These are phyloP conservation scores for Saturnispora kantuleensis DNA, from an alignment of 805 yeast species.

Conservation along the genomic window DNA sequence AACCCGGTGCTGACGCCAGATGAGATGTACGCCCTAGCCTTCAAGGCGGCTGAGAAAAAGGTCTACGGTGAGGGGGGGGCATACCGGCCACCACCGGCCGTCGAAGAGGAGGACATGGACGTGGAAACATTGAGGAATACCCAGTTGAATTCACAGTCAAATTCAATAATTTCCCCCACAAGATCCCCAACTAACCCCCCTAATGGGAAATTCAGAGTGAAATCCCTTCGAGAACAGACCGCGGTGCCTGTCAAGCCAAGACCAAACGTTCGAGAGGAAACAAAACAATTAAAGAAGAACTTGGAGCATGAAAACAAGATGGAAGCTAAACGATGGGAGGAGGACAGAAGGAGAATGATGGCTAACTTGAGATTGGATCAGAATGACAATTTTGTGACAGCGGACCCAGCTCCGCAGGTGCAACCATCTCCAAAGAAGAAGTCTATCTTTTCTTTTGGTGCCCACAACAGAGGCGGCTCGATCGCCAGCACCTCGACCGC, in stretches of 20 bases:
- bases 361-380: background rate
- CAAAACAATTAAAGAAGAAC: slow-evolving; percentile 13
- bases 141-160: slow-evolving; percentile 14
- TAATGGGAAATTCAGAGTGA: background rate
- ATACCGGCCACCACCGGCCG: background rate
- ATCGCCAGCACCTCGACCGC: too few relatives aligned
- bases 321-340: slow-evolving; percentile 17
- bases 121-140: slow-evolving; percentile 22
- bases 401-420: background rate
- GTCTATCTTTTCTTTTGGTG: too few relatives aligned
- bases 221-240: background rate
- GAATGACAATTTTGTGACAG: slow-evolving; percentile 1
- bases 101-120: slow-evolving; percentile 12
- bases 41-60: slow-evolving; percentile 43
- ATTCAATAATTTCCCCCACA: too few relatives aligned
- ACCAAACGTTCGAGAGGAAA: slow-evolving; percentile 4
- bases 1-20: slow-evolving; percentile 28
- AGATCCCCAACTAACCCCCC: too few relatives aligned
- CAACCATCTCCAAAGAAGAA: background rate
- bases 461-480: too few relatives aligned
- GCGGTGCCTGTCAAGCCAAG: background rate
- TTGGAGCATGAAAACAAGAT: slow-evolving; percentile 18
- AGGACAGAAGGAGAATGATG: slow-evolving; percentile 16
- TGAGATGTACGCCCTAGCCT: slow-evolving; percentile 47
- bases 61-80: slow-evolving; percentile 38